Percentiles rank a stretch among this genome's conserved stretches.
These are phyloP conservation scores for Trypanosoma grayi DNA, from an alignment of 208 protist species.

Conservation along the genomic window DNA sequence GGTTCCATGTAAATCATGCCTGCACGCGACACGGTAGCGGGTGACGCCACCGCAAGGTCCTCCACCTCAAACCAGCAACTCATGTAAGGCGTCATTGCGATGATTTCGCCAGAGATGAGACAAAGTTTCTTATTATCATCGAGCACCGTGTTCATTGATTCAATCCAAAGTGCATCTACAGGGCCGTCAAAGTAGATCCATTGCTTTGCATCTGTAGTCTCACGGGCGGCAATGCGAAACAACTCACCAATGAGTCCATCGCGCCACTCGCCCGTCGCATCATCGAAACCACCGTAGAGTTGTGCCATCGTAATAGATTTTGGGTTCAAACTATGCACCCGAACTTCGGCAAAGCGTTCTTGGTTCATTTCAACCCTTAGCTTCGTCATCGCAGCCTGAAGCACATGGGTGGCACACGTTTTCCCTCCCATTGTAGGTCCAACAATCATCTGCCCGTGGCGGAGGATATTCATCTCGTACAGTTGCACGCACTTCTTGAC, in stretches of 20 bases:
- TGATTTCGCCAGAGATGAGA: slow-evolving; percentile 94
- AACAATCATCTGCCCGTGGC: slow-evolving; percentile 98
- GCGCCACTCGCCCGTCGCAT: slow-evolving; percentile 95
- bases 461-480: slow-evolving; percentile 97
- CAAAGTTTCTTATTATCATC: slow-evolving; percentile 97
- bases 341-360: slow-evolving; percentile 80
- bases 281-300: slow-evolving; percentile 96
- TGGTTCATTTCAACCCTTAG: slow-evolving; percentile 64
- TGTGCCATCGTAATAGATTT: slow-evolving; percentile 98
- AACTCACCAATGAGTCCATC: slow-evolving; percentile 95
- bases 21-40: slow-evolving; percentile 96
- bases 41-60: slow-evolving; percentile 96
- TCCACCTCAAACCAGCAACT: slow-evolving; percentile 98
- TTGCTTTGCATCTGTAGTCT: slow-evolving; percentile 83
- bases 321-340: slow-evolving; percentile 93
- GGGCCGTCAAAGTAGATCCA: slow-evolving; percentile 98
- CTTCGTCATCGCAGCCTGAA: slow-evolving; percentile 87
- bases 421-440: slow-evolving; percentile 97
- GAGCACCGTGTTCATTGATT: slow-evolving; percentile 95
- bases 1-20: slow-evolving; percentile 99
- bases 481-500: slow-evolving; percentile 97
- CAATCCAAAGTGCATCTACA: slow-evolving; percentile 95
- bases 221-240: slow-evolving; percentile 87
- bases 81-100: slow-evolving; percentile 94
- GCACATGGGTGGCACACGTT: slow-evolving; percentile 80